Conservation (phyloP, 345 rosid species). For the Brassica rapa region DNA sequence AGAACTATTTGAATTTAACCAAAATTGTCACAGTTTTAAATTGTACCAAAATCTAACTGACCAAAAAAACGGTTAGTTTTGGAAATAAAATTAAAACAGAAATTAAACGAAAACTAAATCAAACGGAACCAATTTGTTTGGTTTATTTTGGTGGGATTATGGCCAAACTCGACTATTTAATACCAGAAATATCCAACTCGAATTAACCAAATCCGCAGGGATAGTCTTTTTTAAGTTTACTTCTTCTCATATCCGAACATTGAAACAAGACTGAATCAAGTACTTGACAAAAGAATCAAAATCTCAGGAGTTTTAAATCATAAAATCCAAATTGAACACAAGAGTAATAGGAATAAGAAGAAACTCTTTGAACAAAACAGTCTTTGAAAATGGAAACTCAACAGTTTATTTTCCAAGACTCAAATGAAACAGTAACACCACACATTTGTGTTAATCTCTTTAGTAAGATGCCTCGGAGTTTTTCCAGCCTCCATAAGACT, state of each 20-base stretch:
- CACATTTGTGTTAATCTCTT: not conserved
- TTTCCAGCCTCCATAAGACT: conserved; percentile 68
- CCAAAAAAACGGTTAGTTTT: no score
- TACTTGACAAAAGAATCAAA: conserved; percentile 6
- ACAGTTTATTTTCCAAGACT: conserved; percentile 9
- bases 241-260: not conserved
- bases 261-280: conserved; percentile 13
- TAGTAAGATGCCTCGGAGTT: conserved; percentile 48
- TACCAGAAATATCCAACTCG: no score
- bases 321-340: conserved; percentile 7
- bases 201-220: no score
- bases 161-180: no score
- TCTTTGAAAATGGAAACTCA: not conserved
- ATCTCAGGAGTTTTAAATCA: conserved; percentile 8
- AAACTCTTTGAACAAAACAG: not conserved
- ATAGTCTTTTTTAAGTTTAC: no score
- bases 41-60: no score
- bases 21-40: no score
- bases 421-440: not conserved
- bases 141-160: no score
- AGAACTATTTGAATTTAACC: no score
- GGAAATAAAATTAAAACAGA: no score
- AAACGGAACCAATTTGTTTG: no score
- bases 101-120: no score
- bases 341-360: not conserved